Base-by-base conservation (phyloP, 1,139 yeast species). In the Tardiomyces digboiensis region DNA sequence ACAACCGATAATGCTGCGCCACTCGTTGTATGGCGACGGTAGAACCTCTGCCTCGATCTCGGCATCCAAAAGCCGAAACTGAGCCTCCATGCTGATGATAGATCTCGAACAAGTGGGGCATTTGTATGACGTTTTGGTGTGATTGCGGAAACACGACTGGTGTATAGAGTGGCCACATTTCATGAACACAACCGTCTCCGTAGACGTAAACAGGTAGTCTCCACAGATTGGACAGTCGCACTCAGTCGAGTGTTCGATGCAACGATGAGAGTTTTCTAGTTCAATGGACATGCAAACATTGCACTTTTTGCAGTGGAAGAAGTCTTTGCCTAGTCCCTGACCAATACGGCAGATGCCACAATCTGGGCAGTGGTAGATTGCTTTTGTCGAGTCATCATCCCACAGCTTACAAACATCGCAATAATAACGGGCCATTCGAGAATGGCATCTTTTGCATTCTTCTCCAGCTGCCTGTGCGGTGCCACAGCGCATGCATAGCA, bases 331-430 rank as follows among this genome's bases (percentile, higher is more conserved):
- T 22, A 87, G 64, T 0, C 97, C 97, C 36, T 83, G 70, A 1
- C 97, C 97, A 19, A 89, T 71, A 13, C 97, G 75, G 59, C 97
- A 89, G 44, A 89, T 86, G 0, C 95, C 96, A 68, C 97, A 89
- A 54, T 82, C 84, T 52, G 80, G 85, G 61, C 97, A 89, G 60
- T 89, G 97, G 60, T 88, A 89, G 21, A 89, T 88, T 49, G 82
- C 82, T 58, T 87, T 87, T 39, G 72, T 68, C 14, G 80, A 75
- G 57, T 87, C 95, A 48, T 62, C 65, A 58, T 87, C 96, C 70
- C 84, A 89, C 33, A 89, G 71, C 48, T 80, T 80, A 66, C 97
- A 89, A 43, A 71, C 76, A 13, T 67, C 68, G 62, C 97, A 89
- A 59, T 77, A 86, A 60, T 89, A 88, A 46, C 75, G 70, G 18